Conservation (phyloP, 2,329 filamentous ascomycete genomes). For the Colletotrichum sp. region DNA sequence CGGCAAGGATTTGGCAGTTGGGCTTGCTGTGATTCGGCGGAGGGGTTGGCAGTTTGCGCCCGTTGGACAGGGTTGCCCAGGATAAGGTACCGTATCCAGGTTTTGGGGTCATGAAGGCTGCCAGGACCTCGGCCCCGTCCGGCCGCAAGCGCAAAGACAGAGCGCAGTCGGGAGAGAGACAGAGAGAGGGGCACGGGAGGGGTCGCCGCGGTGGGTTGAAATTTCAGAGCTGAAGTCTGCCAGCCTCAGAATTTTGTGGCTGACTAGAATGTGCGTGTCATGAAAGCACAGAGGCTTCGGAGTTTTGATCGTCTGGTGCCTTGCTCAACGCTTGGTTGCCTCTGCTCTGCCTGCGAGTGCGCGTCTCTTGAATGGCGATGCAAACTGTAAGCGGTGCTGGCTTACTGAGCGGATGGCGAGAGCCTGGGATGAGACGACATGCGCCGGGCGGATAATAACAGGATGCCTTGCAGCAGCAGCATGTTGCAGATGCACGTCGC, state of each 20-base stretch:
- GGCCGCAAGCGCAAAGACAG: neutral
- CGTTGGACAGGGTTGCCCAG: neutral
- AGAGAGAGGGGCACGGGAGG: neutral
- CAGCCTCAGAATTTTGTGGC: neutral
- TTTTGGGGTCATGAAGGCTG: neutral
- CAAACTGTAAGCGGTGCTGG: neutral
- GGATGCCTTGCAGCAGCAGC: neutral
- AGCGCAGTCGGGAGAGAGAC: neutral
- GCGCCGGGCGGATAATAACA: neutral
- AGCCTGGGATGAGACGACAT: neutral
- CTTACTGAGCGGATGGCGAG: neutral
- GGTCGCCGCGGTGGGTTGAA: neutral
- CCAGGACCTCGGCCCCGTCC: conserved; percentile 3
- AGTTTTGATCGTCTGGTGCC: neutral
- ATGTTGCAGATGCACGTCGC: neutral
- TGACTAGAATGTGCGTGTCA: neutral
- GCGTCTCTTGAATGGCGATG: neutral
- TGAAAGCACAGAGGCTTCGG: neutral
- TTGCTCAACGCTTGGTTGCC: neutral
- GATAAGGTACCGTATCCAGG: neutral
- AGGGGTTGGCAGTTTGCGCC: neutral
- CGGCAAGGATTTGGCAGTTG: conserved; percentile 9
- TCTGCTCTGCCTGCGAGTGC: neutral
- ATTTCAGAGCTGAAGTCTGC: neutral
- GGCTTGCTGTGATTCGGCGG: conserved; percentile 12